phyloP scores from a whole-genome alignment of 495 filamentous ascomycete genomes.

The Hypoxylon fragiforme region DNA sequence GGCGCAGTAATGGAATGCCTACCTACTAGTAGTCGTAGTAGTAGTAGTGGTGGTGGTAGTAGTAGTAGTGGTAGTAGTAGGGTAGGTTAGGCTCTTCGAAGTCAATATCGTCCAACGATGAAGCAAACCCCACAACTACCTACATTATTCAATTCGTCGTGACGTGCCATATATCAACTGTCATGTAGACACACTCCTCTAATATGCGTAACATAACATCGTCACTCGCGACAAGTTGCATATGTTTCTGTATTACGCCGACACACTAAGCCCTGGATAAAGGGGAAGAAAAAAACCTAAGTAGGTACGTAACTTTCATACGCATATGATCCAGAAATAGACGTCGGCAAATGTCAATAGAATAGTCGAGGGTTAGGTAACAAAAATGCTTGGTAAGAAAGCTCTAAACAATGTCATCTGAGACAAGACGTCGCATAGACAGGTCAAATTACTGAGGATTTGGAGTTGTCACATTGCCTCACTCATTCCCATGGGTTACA shows the following conservation, averaged over 20 bases:
- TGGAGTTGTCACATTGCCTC: conserved; percentile 34
- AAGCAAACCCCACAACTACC: conserved; percentile 16
- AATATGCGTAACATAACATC: conserved; percentile 19
- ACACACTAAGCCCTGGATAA: conserved; percentile 2
- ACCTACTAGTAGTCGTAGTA: background rate
- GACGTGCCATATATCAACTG: background rate
- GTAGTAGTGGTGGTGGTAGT: no score
- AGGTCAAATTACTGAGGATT: conserved; percentile 33
- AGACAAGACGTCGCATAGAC: conserved; percentile 27
- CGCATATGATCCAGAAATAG: conserved; percentile 13
- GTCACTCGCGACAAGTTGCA: conserved; percentile 3
- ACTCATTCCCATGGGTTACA: conserved; percentile 29
- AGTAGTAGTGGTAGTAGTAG: conserved; percentile 2
- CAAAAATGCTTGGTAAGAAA: conserved; percentile 21
- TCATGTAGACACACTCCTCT: conserved; percentile 8
- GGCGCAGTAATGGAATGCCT: conserved; percentile 27
- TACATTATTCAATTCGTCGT: conserved; percentile 8
- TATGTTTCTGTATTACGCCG: background rate
- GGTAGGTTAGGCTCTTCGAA: conserved; percentile 19
- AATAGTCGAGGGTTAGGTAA: conserved; percentile 23
- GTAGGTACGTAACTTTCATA: background rate
- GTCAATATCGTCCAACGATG: conserved; percentile 18
- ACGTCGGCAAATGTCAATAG: conserved; percentile 23
- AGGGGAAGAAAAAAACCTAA: no score
- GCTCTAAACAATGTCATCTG: conserved; percentile 24